phyloP scores from a whole-genome alignment of 2,329 filamentous ascomycete genomes.

The Calonectria fujianensis region DNA sequence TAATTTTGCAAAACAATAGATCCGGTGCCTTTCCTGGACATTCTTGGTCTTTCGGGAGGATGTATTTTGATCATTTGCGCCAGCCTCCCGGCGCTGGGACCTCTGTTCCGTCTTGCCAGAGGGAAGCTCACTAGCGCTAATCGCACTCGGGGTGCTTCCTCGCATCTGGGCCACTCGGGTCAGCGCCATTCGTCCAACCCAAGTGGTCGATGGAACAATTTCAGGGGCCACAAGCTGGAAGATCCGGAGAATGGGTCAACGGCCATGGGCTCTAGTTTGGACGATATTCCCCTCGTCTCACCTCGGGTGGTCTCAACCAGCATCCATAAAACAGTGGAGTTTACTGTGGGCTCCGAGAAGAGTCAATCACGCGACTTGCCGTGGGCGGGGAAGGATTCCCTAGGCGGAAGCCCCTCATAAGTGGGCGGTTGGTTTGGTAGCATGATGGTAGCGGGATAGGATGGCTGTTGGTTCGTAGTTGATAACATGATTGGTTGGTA shows the following conservation, averaged over 20 bases:
- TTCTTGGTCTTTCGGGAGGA: constrained; percentile 52
- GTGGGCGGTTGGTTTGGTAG: constrained; percentile 8
- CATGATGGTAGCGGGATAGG: not conserved
- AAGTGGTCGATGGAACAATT: constrained; percentile 44
- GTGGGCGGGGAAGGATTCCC: not conserved
- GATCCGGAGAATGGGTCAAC: constrained; percentile 48
- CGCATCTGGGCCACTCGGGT: not conserved
- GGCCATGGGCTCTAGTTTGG: constrained; percentile 49
- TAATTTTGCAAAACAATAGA: constrained; percentile 1
- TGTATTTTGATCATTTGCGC: constrained; percentile 53
- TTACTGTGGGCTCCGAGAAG: constrained; percentile 30
- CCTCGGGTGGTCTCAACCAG: constrained; percentile 8
- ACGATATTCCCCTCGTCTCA: constrained; percentile 53
- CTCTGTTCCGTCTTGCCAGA: constrained; percentile 47
- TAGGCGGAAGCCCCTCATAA: not conserved
- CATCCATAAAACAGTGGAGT: constrained; percentile 43
- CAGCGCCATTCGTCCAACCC: constrained; percentile 32
- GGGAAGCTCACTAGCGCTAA: constrained; percentile 43
- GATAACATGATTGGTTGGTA: not conserved
- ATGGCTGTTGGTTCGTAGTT: not conserved
- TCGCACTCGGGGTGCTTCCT: constrained; percentile 22
- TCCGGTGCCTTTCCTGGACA: constrained; percentile 51
- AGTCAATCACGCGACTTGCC: constrained; percentile 4
- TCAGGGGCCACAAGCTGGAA: constrained; percentile 42
- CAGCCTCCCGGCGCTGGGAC: constrained; percentile 51